Percentiles rank a stretch among this genome's conserved stretches.
Evolutionary conservation across 2,329 filamentous ascomycete genomes (phyloP).

Genomic region (Catunica adiposa): DNA sequence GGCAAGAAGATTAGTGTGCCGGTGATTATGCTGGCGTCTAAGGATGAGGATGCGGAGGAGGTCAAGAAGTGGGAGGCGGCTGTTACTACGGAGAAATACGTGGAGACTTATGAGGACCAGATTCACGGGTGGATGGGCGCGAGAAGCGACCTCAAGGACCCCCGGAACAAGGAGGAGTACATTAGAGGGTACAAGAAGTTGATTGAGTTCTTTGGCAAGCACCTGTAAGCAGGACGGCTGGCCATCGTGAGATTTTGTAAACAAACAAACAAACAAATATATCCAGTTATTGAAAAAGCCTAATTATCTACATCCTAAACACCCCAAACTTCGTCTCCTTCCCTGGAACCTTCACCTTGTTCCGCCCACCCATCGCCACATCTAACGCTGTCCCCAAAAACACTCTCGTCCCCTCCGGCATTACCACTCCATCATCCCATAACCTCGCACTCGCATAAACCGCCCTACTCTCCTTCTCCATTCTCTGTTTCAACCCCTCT

Average conservation of each 20-base stretch:
- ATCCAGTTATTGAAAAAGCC: not conserved
- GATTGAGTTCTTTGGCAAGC: conserved; percentile 39
- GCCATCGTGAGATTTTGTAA: too few species aligned
- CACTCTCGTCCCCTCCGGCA: conserved; percentile 55
- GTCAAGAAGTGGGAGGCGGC: conserved; percentile 40
- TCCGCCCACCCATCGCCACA: conserved; percentile 53
- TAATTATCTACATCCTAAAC: conserved; percentile 54
- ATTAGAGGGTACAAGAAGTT: conserved; percentile 43
- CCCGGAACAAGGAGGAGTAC: conserved; percentile 44
- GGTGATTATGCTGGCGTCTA: conserved; percentile 45
- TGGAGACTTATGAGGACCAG: conserved; percentile 51
- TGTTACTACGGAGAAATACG: conserved; percentile 38
- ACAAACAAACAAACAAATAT: not conserved
- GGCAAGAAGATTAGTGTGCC: conserved; percentile 44
- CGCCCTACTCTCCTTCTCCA: conserved; percentile 80
- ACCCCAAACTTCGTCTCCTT: conserved; percentile 59
- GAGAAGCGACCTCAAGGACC: conserved; percentile 39
- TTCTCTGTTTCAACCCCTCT: conserved; percentile 61
- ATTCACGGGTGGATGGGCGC: conserved; percentile 63
- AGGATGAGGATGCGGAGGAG: conserved; percentile 41
- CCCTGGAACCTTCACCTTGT: conserved; percentile 33
- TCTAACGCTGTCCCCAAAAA: conserved; percentile 58
- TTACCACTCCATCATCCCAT: conserved; percentile 77
- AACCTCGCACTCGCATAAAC: conserved; percentile 74
- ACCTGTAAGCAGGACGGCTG: too few species aligned